These are phyloP conservation scores for Marasmius sp. DNA, from an alignment of 1,284 basidiomycete species.

Conservation along the genomic window DNA sequence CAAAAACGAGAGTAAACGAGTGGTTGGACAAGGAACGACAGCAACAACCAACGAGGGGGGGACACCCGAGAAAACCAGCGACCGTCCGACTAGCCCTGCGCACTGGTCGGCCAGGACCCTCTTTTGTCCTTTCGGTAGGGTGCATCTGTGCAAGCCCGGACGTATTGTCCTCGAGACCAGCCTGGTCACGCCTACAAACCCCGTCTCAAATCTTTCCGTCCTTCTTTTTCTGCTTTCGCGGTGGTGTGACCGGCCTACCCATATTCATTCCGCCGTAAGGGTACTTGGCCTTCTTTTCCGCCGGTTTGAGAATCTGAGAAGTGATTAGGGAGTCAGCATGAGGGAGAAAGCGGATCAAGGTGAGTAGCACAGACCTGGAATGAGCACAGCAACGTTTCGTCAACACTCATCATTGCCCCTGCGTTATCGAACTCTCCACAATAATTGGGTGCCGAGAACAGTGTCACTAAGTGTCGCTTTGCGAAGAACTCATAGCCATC, in stretches of 20 bases:
- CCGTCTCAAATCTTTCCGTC: conserved; percentile 58
- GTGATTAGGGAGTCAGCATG: neutral
- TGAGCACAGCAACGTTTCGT: conserved; percentile 95
- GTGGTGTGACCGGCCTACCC: conserved; percentile 77
- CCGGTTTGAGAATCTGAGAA: conserved; percentile 91
- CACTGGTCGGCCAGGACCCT: too few relatives aligned
- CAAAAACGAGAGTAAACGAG: neutral
- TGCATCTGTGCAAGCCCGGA: conserved; percentile 1
- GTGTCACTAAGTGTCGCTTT: conserved; percentile 93
- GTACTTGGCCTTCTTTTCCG: conserved; percentile 97
- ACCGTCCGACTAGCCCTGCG: too few relatives aligned
- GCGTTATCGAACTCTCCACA: conserved; percentile 99
- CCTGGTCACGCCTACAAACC: conserved; percentile 28
- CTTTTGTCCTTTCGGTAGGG: neutral
- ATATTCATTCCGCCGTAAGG: conserved; percentile 80
- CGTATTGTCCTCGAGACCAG: conserved; percentile 14
- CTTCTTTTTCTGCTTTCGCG: conserved; percentile 87
- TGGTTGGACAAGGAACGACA: neutral
- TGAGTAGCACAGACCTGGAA: conserved; percentile 79
- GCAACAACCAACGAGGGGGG: neutral
- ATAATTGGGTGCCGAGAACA: conserved; percentile 98
- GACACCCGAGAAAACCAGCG: neutral
- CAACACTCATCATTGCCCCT: conserved; percentile 99
- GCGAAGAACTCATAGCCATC: conserved; percentile 99
- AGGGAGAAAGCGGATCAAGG: neutral